A percentile compares a stretch with the other conserved stretches of the same genome.
Conservation (phyloP, 228 moss, liverwort and hornwort genomes). For the Sphagnum magellanicum region DNA sequence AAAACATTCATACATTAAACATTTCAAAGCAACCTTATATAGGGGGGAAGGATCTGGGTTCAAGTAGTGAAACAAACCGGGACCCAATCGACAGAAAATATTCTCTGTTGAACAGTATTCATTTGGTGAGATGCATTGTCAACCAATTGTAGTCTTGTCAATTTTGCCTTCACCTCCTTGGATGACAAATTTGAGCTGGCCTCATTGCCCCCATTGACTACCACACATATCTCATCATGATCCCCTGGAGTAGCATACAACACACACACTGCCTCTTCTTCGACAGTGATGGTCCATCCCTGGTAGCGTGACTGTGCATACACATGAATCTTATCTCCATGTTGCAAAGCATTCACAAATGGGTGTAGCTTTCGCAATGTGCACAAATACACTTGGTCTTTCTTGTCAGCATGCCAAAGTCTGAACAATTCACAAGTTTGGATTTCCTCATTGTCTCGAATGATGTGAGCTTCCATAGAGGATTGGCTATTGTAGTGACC, state of each 20-base stretch:
- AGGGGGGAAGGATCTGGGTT: too few relatives aligned
- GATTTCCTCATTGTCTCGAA: background rate
- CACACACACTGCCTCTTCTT: background rate
- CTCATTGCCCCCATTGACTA: too few relatives aligned
- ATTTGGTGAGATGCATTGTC: too few relatives aligned
- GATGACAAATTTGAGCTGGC: too few relatives aligned
- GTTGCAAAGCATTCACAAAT: slow-evolving; percentile 1
- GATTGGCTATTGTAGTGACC: background rate
- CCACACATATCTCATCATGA: too few relatives aligned
- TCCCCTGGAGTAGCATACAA: background rate
- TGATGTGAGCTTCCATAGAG: background rate
- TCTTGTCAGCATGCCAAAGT: background rate
- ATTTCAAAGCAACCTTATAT: background rate
- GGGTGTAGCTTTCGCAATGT: slow-evolving; percentile 3
- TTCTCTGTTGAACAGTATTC: too few relatives aligned
- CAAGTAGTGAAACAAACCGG: too few relatives aligned
- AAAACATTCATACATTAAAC: background rate
- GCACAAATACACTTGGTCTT: slow-evolving; percentile 6
- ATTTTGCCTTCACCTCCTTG: too few relatives aligned
- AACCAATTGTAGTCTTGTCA: too few relatives aligned
- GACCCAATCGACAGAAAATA: too few relatives aligned
- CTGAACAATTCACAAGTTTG: background rate
- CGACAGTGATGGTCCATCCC: background rate
- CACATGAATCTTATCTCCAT: slow-evolving; percentile 2
- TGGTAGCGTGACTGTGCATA: background rate